phyloP scores from a whole-genome alignment of 1,284 basidiomycete genomes.

The Ceratobasidium papillatum region DNA sequence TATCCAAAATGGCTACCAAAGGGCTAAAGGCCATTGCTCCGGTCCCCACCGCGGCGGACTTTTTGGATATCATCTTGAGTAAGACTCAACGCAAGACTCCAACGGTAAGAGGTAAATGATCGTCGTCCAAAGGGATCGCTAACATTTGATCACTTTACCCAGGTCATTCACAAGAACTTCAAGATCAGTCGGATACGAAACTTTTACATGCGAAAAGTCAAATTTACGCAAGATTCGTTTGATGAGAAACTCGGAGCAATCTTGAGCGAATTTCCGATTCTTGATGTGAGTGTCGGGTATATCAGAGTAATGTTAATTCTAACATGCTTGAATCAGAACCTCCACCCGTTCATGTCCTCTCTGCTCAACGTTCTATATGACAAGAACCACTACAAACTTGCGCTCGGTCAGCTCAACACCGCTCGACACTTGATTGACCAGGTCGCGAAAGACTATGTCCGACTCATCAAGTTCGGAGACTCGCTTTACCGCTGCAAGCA shows the following conservation, averaged over 20 bases:
- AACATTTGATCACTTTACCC: background rate
- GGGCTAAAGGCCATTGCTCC: constrained; percentile 96
- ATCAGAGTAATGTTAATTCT: too few relatives aligned
- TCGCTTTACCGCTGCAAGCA: constrained; percentile 96
- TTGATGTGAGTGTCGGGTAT: constrained; percentile 91
- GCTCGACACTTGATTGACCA: constrained; percentile 94
- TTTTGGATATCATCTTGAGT: constrained; percentile 93
- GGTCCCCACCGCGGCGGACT: constrained; percentile 94
- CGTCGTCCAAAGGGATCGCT: background rate
- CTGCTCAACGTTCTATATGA: constrained; percentile 97
- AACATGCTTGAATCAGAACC: constrained; percentile 67
- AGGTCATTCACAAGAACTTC: constrained; percentile 98
- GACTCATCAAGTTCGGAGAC: constrained; percentile 95
- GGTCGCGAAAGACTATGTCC: constrained; percentile 94
- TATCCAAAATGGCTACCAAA: constrained; percentile 75
- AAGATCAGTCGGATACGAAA: constrained; percentile 96
- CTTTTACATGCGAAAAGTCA: constrained; percentile 99
- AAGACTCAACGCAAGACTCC: constrained; percentile 98
- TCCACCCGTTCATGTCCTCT: constrained; percentile 93
- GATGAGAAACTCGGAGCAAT: constrained; percentile 97
- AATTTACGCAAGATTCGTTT: constrained; percentile 97
- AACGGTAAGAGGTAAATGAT: constrained; percentile 66
- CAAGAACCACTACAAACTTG: constrained; percentile 99
- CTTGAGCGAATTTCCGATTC: constrained; percentile 93
- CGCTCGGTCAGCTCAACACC: constrained; percentile 92